phyloP scores from a whole-genome alignment of 1,284 basidiomycete genomes.

The Phellopilus nigrolimitatus region DNA sequence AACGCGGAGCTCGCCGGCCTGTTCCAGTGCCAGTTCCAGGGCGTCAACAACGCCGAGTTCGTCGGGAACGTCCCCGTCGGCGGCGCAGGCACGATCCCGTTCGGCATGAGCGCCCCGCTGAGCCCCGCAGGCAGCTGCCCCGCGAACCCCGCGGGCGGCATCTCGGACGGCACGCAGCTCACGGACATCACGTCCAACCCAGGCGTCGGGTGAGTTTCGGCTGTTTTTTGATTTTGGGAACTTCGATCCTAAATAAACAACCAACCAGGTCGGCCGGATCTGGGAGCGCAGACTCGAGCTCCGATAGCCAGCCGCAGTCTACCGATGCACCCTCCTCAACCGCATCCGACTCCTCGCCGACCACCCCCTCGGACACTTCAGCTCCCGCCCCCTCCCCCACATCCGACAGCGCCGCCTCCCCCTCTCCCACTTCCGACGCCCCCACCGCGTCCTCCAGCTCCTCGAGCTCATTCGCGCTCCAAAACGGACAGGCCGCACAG shows the following conservation, averaged over 20 bases:
- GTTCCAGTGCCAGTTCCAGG: conserved; percentile 53
- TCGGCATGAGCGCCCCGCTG: conserved; percentile 37
- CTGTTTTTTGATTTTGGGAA: not conserved
- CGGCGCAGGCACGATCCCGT: conserved; percentile 41
- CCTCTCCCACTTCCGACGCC: not conserved
- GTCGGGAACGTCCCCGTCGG: conserved; percentile 36
- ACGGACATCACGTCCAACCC: conserved; percentile 20
- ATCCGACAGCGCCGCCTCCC: too few relatives aligned
- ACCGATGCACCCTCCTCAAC: not conserved
- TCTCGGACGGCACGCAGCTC: conserved; percentile 29
- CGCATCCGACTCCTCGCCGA: not conserved
- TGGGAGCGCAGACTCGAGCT: not conserved
- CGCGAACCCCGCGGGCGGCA: conserved; percentile 36
- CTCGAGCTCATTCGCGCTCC: conserved; percentile 18
- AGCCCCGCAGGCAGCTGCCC: conserved; percentile 43
- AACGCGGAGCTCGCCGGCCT: conserved; percentile 48
- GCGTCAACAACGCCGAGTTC: conserved; percentile 40
- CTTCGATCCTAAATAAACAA: too few relatives aligned
- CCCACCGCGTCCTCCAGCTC: conserved; percentile 5
- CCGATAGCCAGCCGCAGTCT: not conserved
- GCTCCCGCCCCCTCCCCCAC: too few relatives aligned
- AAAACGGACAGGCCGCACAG: conserved; percentile 24
- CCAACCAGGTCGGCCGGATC: too few relatives aligned
- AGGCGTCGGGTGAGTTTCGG: conserved; percentile 20
- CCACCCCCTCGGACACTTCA: not conserved